Evolutionary conservation across 1,284 basidiomycete genomes (phyloP), one percentile per base, ranked within the genome.

Genomic region (Puccinia sorghi): DNA sequence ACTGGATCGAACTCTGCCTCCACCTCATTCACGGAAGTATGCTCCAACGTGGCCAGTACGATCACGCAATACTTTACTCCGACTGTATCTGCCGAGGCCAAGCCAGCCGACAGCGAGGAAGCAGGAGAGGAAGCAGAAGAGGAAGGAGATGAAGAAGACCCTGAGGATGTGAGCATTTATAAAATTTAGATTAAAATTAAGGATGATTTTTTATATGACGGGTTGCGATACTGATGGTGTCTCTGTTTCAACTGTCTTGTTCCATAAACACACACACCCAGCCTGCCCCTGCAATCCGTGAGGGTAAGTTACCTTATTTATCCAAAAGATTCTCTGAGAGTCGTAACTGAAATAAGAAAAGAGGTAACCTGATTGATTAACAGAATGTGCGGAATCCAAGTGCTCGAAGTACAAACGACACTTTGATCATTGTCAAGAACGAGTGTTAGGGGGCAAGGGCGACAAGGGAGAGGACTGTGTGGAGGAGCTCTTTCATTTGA

Each of bases 381-480:
- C 41, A 79, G 76, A 79, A 64, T 79, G 76, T 43, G 48, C 56
- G 17, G 57, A 79, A 64, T 70, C 67, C 17, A 79, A 79, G 37
- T 79, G 76, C 59, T 57, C 76, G 15, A 79, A 79, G 64, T 79
- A 79, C 37, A 71, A 79, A 25, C 66, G 41, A n/a, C 76, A 79
- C 66, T 79, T 79, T 50, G 76, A 79, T 52, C 76, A 79, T 71
- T 79, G 76, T 61, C 76, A 79, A 72, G 76, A 79, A 43, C 52
- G 57, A 63, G 76, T 79, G 20, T 52, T 43, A 17, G 56, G 66
- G 4, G 76, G 76, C 15, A 79, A 79, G 48, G 76, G 69, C n/a
- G 67, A 52, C 25, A 61, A 79, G 25, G 76, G 76, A 25, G 76
- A 79, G 39, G 76, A 79, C 66, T 79, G 76, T 59, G 76, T 79